These are phyloP conservation scores for Penicillium robsamsonii DNA, from an alignment of 495 filamentous ascomycete genomes.

Conservation along the genomic window DNA sequence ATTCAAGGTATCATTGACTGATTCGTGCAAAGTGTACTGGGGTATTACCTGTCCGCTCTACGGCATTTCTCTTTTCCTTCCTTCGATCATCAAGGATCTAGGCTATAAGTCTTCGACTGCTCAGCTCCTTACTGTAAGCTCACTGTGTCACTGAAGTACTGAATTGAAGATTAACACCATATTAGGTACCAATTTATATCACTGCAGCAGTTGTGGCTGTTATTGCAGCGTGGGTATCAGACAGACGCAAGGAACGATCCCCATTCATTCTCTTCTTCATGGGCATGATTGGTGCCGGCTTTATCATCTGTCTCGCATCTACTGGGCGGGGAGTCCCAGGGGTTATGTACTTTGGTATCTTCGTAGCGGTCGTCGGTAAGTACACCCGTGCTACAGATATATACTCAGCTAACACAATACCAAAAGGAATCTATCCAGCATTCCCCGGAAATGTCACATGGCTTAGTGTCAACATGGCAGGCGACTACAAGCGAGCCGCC, in stretches of 20 bases:
- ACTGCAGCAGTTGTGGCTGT: slow-evolving; percentile 60
- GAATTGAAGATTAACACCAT: neutral
- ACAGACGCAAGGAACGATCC: slow-evolving; percentile 57
- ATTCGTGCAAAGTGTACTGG: slow-evolving; percentile 47
- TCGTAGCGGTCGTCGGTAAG: slow-evolving; percentile 64
- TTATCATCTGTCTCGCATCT: slow-evolving; percentile 53
- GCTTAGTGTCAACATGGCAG: slow-evolving; percentile 69
- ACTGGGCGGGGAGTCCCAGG: slow-evolving; percentile 51
- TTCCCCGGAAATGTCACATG: slow-evolving; percentile 68
- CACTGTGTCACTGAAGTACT: neutral
- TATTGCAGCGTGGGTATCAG: slow-evolving; percentile 56
- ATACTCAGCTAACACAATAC: neutral
- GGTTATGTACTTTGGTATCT: slow-evolving; percentile 71
- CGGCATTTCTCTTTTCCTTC: slow-evolving; percentile 70
- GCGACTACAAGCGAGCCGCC: slow-evolving; percentile 66
- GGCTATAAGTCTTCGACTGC: slow-evolving; percentile 63
- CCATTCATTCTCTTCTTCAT: slow-evolving; percentile 64
- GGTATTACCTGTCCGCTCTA: slow-evolving; percentile 68
- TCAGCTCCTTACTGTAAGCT: slow-evolving; percentile 59
- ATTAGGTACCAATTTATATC: slow-evolving; percentile 58
- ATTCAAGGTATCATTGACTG: neutral
- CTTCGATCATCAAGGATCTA: slow-evolving; percentile 65
- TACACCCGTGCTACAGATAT: slow-evolving; percentile 39
- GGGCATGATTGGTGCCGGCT: slow-evolving; percentile 61
- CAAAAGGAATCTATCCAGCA: slow-evolving; percentile 40